Evolutionary conservation across 768 basidiomycete genomes (phyloP), one percentile per base, ranked within the genome.

Genomic region (Kwoniella mangroviensis): DNA sequence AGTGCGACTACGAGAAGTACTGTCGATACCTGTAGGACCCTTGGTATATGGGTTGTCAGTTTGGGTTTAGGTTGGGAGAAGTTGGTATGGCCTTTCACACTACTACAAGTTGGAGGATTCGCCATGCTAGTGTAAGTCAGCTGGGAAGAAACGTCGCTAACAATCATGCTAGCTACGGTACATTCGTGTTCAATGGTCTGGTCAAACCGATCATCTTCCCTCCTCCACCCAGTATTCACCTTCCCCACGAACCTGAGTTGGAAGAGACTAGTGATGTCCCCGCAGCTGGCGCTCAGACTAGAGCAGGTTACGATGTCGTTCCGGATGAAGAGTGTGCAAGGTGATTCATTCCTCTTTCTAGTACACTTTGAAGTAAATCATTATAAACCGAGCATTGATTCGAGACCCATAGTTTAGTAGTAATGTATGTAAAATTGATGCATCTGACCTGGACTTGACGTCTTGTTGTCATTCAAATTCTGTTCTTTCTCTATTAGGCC

Each of bases 11-110:
- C 93, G 19, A 88, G 96, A 70, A 81, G 74, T 65, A 86, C 97
- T 67, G 92, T 94, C 45, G 97, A 99, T 83, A 95, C 94, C 6
- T 97, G 94, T 85, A 88, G 97, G 76, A 98, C 97, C 0, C 86
- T 98, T 63, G 88, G 88, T n/a, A 98, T 99, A 81, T 99, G 97
- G 97, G 66, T 79, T 10, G 85, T 99, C 77, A 93, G 92, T 79
- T 86, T 97, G 62, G 89, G 87, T 1, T 84, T 97, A 26, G 94
- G 95, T 4, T 98, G 95, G 95, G 95, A 98, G 84, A 86, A 85
- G 69, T 85, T 98, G 42, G 75, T 92, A 24, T 92, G 88, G 84
- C 94, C 94, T 6, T 88, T 91, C 71, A 92, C 92, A 1, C 79
- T 94, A 63, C 81, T 95, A 13, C 94, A 96, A 83, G 88, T 96